phyloP scores from a whole-genome alignment of 441 rosid genomes.

The Gossypium schwendimanii region DNA sequence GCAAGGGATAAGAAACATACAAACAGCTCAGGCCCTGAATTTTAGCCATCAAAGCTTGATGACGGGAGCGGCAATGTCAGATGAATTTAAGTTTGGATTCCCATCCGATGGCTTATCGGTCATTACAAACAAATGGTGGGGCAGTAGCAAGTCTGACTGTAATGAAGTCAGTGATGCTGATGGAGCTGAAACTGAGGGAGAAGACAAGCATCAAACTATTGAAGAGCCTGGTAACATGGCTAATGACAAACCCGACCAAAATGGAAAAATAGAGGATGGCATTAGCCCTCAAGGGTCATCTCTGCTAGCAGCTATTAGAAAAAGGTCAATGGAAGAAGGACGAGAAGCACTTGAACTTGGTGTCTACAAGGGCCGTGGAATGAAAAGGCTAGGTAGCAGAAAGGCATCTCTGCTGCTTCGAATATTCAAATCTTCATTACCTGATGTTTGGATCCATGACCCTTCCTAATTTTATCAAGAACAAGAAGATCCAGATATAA shows the following conservation, averaged over 20 bases:
- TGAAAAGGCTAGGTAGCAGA: constrained; percentile 29
- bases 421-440: constrained; percentile 44
- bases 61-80: constrained; percentile 39
- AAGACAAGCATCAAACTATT: constrained; percentile 16
- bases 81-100: constrained; percentile 65
- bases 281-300: constrained; percentile 20
- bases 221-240: constrained; percentile 17
- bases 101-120: constrained; percentile 53
- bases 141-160: constrained; percentile 24
- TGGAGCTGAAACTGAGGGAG: constrained; percentile 27
- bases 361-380: constrained; percentile 23
- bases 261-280: constrained; percentile 18
- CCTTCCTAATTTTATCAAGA: constrained; percentile 1
- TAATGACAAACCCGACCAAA: constrained; percentile 19
- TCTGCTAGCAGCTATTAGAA: constrained; percentile 36
- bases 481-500: background rate
- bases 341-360: constrained; percentile 40
- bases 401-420: constrained; percentile 35
- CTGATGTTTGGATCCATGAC: constrained; percentile 27
- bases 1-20: constrained; percentile 27
- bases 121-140: constrained; percentile 64
- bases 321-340: constrained; percentile 39
- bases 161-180: constrained; percentile 6
- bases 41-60: constrained; percentile 27
- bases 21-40: constrained; percentile 22